These are phyloP conservation scores for Uncinocarpus reesii DNA, from an alignment of 2,329 filamentous ascomycete species.

Conservation along the genomic window DNA sequence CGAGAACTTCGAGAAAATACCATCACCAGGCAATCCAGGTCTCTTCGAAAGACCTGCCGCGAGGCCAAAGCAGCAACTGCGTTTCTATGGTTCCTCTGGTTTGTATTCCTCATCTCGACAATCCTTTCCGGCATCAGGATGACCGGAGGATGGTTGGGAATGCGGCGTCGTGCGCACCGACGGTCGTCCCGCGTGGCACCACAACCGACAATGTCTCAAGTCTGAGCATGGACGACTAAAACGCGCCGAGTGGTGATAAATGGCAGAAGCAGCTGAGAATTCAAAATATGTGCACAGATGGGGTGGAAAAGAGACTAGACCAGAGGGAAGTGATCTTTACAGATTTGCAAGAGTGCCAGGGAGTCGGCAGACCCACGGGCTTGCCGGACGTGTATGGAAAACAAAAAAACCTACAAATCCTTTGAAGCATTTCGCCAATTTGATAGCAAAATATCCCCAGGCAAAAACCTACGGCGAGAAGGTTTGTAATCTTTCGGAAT, in stretches of 20 bases:
- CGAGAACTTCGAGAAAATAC: conserved; percentile 32
- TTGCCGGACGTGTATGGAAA: no score
- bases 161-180: conserved; percentile 13
- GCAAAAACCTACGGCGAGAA: no score
- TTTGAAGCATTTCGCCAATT: background rate
- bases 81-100: conserved; percentile 45
- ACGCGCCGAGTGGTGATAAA: no score
- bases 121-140: conserved; percentile 30
- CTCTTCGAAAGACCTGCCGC: conserved; percentile 36
- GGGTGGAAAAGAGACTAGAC: no score
- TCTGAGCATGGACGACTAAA: no score
- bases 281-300: no score
- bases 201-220: conserved; percentile 18
- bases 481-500: no score
- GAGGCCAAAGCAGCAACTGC: conserved; percentile 43
- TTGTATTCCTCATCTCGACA: conserved; percentile 34
- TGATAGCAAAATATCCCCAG: background rate
- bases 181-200: conserved; percentile 9
- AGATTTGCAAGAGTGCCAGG: conserved; percentile 24
- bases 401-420: background rate
- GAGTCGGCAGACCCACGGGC: background rate
- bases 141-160: conserved; percentile 9
- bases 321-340: no score
- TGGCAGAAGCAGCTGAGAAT: no score
- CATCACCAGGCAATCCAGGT: conserved; percentile 37